These are phyloP conservation scores for Lagenidium giganteum DNA, from an alignment of 352 stramenopile species.

Conservation along the genomic window DNA sequence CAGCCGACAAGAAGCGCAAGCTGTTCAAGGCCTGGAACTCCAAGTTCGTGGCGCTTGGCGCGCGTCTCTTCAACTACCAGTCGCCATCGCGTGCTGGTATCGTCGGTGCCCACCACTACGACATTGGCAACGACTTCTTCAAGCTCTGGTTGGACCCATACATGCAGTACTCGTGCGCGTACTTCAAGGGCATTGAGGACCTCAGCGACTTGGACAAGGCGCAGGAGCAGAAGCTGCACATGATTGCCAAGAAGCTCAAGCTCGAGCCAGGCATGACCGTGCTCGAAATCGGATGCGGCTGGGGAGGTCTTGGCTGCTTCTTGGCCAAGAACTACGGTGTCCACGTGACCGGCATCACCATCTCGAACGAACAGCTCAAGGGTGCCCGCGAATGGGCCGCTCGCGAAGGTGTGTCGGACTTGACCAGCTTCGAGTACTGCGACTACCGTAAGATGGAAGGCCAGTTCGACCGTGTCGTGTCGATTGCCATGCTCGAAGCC, in stretches of 20 bases:
- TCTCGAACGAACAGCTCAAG: conserved; percentile 89
- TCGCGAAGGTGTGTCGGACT: conserved; percentile 72
- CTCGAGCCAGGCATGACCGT: conserved; percentile 80
- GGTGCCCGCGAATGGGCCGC: conserved; percentile 73
- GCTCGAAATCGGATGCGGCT: conserved; percentile 87
- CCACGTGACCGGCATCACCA: conserved; percentile 86
- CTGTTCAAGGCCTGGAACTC: conserved; percentile 87
- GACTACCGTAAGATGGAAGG: conserved; percentile 88
- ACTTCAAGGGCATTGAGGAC: conserved; percentile 76
- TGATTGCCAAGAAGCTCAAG: conserved; percentile 85
- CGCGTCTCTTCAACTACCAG: conserved; percentile 86
- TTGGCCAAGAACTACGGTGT: conserved; percentile 84
- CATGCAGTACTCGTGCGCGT: conserved; percentile 87
- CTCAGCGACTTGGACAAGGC: conserved; percentile 74
- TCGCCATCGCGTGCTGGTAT: conserved; percentile 78
- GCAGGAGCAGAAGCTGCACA: conserved; percentile 83
- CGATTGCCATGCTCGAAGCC: conserved; percentile 87
- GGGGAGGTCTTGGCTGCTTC: conserved; percentile 86
- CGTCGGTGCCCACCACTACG: conserved; percentile 82
- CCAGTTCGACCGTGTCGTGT: conserved; percentile 85
- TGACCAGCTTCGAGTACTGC: conserved; percentile 88
- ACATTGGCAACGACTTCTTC: conserved; percentile 87
- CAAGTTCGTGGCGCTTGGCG: conserved; percentile 69
- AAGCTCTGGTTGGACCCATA: conserved; percentile 85
- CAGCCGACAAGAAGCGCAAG: conserved; percentile 71